These are phyloP conservation scores for Fomes fomentarius DNA, from an alignment of 1,284 basidiomycete genomes.

Conservation along the genomic window DNA sequence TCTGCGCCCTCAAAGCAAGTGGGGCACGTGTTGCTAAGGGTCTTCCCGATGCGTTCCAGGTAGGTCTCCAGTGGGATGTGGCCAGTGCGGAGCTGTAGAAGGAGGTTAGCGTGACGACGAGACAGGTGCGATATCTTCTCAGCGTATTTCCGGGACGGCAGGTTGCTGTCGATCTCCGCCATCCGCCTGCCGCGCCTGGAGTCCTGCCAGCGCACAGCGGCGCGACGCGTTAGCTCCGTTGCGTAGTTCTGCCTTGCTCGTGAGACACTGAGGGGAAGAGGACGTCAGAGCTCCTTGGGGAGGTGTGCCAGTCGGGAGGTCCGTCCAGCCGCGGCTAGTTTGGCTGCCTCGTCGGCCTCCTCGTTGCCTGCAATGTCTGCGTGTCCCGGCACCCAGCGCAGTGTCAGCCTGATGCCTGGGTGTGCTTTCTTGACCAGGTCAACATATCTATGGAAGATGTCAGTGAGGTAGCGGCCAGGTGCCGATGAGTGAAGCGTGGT, in stretches of 20 bases:
- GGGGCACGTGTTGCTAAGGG: slow-evolving; percentile 26
- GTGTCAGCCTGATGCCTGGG: slow-evolving; percentile 5
- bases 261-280: slow-evolving; percentile 18
- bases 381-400: slow-evolving; percentile 26
- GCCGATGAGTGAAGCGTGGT: neutral
- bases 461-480: too few relatives aligned
- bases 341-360: slow-evolving; percentile 20
- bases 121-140: neutral
- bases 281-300: slow-evolving; percentile 7
- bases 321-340: slow-evolving; percentile 18
- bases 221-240: neutral
- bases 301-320: neutral
- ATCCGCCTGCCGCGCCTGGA: slow-evolving; percentile 2
- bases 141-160: slow-evolving; percentile 12
- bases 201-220: slow-evolving; percentile 5
- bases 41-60: slow-evolving; percentile 24
- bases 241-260: too few relatives aligned
- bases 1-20: slow-evolving; percentile 21
- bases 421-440: neutral
- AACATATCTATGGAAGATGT: slow-evolving; percentile 5
- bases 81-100: slow-evolving; percentile 32
- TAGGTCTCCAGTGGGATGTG: slow-evolving; percentile 30
- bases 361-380: slow-evolving; percentile 25
- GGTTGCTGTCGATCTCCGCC: slow-evolving; percentile 11
- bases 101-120: slow-evolving; percentile 20